Evolutionary conservation across 2,329 filamentous ascomycete species (phyloP), one percentile per base, ranked within the genome.

Genomic region (Phialophora tarda): DNA sequence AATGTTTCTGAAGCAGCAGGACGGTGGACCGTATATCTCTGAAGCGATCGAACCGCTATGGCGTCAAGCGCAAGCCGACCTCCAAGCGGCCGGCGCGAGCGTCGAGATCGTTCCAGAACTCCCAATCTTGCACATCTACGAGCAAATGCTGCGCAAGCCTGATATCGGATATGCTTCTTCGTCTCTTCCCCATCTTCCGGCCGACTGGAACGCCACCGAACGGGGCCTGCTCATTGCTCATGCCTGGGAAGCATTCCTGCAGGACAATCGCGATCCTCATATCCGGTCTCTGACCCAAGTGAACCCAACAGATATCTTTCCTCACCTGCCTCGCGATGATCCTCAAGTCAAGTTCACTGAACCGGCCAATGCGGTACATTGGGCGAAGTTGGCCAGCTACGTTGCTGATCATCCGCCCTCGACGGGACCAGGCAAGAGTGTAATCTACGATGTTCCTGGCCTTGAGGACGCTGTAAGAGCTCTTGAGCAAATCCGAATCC

Each of bases 171-270:
- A 59, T 21, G 48, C 17, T 2, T 44, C 50, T 17, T 80, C 80
- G 26, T 34, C 26, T 38, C 44, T 51, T 5, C 71, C 74, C 0
- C 76, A 78, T 4, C 77, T 81, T 32, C 80, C 81, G 1, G 75
- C 78, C 1, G 77, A 80, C 63, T 85, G 83, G 83, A 79, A 81
- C 47, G 74, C 72, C 57, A 77, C 79, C 28, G 83, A 85, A 69
- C 77, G 82, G 63, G 77, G 82, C 23, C 74, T 79, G n/a, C 75
- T 85, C 1, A 81, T 85, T 2, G 82, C 83, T 1, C 80, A 82
- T 68, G 79, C 80, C 0, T 86, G 84, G 84, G 80, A 85, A 63
- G 80, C 82, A 53, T 86, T 86, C 60, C 75, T 86, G 1, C 67
- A 70, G 1, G 50, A 53, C 14, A 61, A 61, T 34, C 26, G 66